These are phyloP conservation scores for Fusarium drepaniforme DNA, from an alignment of 2,329 filamentous ascomycete species.

Conservation along the genomic window DNA sequence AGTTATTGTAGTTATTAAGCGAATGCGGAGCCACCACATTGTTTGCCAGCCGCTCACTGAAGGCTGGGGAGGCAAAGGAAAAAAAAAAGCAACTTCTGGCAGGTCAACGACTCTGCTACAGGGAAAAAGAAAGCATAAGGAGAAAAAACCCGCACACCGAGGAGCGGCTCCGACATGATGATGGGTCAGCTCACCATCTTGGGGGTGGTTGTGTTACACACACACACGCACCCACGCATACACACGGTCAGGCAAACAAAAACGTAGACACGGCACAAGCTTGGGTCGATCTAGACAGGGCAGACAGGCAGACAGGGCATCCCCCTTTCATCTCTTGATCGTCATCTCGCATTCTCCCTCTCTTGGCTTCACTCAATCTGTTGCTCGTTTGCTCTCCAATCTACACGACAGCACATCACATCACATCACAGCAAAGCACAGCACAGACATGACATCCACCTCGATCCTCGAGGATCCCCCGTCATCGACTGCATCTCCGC, in stretches of 20 bases:
- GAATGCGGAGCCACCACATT: background rate
- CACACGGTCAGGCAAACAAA: constrained; percentile 3
- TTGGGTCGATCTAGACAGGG: background rate
- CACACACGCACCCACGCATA: background rate
- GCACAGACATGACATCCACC: background rate
- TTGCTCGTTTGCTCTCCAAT: background rate
- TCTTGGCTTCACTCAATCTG: background rate
- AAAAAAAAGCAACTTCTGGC: constrained; percentile 32
- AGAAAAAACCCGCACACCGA: constrained; percentile 11
- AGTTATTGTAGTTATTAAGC: background rate
- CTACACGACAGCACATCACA: background rate
- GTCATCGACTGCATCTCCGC: constrained; percentile 7
- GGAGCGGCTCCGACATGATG: constrained; percentile 5
- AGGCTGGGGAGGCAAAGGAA: background rate
- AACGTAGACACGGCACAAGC: background rate
- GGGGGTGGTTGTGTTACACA: constrained; percentile 12
- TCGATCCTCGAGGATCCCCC: background rate
- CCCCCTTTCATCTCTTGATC: background rate
- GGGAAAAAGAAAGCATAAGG: background rate
- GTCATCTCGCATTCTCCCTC: constrained; percentile 1
- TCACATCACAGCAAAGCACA: background rate
- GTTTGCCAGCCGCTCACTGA: background rate
- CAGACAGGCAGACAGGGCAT: background rate
- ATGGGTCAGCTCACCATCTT: background rate
- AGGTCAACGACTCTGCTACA: constrained; percentile 2